A percentile compares a stretch with the other conserved stretches of the same genome.
phyloP scores from a whole-genome alignment of 2,329 filamentous ascomycete species.

The Alternaria brassicae region DNA sequence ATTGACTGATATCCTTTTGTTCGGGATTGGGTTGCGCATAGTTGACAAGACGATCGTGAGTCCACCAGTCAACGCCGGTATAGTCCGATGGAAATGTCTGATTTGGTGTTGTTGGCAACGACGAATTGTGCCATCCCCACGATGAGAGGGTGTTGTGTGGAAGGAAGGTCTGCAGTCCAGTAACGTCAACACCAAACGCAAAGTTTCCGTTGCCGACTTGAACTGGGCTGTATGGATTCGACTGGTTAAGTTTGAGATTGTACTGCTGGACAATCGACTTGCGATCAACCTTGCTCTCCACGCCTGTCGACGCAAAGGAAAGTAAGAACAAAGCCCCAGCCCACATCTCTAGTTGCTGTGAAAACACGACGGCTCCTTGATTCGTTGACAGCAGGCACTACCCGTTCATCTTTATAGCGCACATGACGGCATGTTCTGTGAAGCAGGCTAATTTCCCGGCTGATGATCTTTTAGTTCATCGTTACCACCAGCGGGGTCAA shows the following conservation, averaged over 20 bases:
- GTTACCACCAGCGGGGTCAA: conserved; percentile 27
- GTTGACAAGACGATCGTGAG: conserved; percentile 54
- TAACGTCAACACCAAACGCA: conserved; percentile 57
- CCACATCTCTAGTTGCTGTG: neutral
- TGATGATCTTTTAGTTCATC: conserved; percentile 26
- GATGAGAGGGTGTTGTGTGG: conserved; percentile 54
- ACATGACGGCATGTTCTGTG: conserved; percentile 4
- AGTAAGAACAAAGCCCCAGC: conserved; percentile 11
- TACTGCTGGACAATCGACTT: conserved; percentile 46
- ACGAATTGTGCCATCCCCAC: conserved; percentile 58
- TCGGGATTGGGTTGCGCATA: conserved; percentile 54
- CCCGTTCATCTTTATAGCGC: conserved; percentile 12
- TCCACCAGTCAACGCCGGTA: conserved; percentile 55
- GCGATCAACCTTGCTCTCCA: conserved; percentile 37
- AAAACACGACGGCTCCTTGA: conserved; percentile 17
- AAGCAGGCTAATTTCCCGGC: conserved; percentile 34
- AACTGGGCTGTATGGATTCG: conserved; percentile 60
- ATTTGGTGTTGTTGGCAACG: conserved; percentile 50
- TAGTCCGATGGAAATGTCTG: conserved; percentile 50
- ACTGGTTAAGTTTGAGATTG: conserved; percentile 59
- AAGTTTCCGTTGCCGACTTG: conserved; percentile 60
- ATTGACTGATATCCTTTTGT: conserved; percentile 56
- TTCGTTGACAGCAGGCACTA: neutral
- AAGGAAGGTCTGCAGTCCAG: conserved; percentile 56
- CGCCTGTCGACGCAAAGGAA: neutral